Evolutionary conservation across 148 eudicot genomes (phyloP), one percentile per base, ranked within the genome.

Genomic region (Chenopodium suecicum): DNA sequence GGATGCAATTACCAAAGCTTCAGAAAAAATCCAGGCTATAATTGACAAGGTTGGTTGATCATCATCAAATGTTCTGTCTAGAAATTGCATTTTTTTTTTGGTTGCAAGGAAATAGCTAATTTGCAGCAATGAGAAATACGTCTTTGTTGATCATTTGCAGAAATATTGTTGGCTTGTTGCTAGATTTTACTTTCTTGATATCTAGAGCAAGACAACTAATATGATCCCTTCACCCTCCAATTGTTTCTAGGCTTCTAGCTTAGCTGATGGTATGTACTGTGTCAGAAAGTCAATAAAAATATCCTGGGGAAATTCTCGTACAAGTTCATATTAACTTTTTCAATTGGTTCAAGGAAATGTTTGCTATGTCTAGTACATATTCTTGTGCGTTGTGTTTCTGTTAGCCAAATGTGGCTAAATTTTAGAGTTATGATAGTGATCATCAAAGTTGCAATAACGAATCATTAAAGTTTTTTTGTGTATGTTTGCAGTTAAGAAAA

Each of bases 1-100:
- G 80, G 92, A 91, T 82, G 85, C 72, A 56, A 84, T 91, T 66
- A 64, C 86, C 70, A 86, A 71, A 83, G 94, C 94, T 79, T 89
- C 96, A 32, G 87, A 87, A 76, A 87, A 81, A 81, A 86, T 92
- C 74, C 91, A 89, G 76, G 60, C 54, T 72, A 54, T 89, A 74
- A 81, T 91, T 58, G 83, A 87, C 75, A 89, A 92, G 96, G 96
- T 92, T 78, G 81, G 83, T 79, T 22, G 20, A 47, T 31, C 29
- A 7, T 66, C 25, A 64, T 41, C 69, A 17, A 31, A 52, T 7
- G 6, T 27, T 29, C 32, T 67, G 60, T 56, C 37, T 12, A 29
- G 65, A 74, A 14, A n/a, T 37, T n/a, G 64, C 34, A 6, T 25
- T 71, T 60, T 62, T 29, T 62, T 13, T 41, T 37, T 19, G 22